phyloP scores from a whole-genome alignment of 148 eudicot species.

The Dysphania ambrosioides region DNA sequence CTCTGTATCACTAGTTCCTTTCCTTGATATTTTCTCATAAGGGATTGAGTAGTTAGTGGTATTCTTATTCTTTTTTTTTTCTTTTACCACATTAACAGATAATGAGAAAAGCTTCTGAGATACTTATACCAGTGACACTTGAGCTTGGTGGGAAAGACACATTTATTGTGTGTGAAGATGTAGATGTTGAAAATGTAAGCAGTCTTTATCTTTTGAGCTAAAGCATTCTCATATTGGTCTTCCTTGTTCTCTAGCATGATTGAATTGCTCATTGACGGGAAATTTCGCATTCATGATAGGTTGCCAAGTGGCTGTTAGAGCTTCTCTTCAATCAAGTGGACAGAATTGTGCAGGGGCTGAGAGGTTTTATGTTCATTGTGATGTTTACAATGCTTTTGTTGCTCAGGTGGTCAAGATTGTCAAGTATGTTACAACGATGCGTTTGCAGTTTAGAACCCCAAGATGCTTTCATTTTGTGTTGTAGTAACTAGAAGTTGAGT shows the following conservation, averaged over 20 bases:
- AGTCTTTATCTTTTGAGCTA: slow-evolving; percentile 23
- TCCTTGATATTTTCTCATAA: neutral
- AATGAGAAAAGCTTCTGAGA: slow-evolving; percentile 91
- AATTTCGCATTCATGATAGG: slow-evolving; percentile 38
- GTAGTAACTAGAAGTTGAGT: neutral
- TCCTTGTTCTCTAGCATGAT: neutral
- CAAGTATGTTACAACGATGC: slow-evolving; percentile 88
- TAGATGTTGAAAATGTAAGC: slow-evolving; percentile 77
- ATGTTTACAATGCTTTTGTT: slow-evolving; percentile 71
- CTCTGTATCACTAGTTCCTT: no score
- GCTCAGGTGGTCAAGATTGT: slow-evolving; percentile 89
- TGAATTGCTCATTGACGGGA: slow-evolving; percentile 13
- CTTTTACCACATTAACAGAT: slow-evolving; percentile 44
- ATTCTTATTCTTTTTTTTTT: slow-evolving; percentile 20
- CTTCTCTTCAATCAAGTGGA: slow-evolving; percentile 96
- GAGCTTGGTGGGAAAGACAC: slow-evolving; percentile 99
- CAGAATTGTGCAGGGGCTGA: slow-evolving; percentile 99
- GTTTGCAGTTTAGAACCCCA: slow-evolving; percentile 26
- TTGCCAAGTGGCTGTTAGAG: slow-evolving; percentile 98
- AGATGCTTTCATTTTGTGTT: slow-evolving; percentile 4
- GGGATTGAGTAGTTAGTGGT: neutral
- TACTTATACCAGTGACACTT: slow-evolving; percentile 90
- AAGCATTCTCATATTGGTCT: neutral
- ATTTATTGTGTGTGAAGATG: slow-evolving; percentile 98
- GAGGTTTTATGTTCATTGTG: slow-evolving; percentile 89